phyloP scores from a whole-genome alignment of 768 basidiomycete genomes.

The Collybia sordida region DNA sequence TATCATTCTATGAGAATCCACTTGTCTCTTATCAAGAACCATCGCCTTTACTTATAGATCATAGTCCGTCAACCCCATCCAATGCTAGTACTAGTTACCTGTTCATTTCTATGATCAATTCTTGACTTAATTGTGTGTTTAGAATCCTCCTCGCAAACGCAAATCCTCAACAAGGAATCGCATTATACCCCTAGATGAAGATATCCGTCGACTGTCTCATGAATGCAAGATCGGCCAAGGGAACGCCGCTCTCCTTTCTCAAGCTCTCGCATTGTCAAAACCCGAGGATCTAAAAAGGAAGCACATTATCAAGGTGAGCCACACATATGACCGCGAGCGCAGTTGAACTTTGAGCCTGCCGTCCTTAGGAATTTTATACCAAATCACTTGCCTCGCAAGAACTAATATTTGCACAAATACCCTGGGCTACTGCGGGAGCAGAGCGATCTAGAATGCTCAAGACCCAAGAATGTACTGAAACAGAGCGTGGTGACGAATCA shows the following conservation, averaged over 20 bases:
- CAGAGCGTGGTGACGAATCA: slow-evolving; percentile 26
- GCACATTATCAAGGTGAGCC: slow-evolving; percentile 59
- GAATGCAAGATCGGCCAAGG: slow-evolving; percentile 84
- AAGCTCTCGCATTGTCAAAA: slow-evolving; percentile 67
- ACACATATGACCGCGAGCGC: not conserved
- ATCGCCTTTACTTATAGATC: slow-evolving; percentile 26
- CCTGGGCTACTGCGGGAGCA: slow-evolving; percentile 86
- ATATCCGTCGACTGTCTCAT: slow-evolving; percentile 78
- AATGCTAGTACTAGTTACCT: slow-evolving; percentile 15
- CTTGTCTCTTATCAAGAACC: slow-evolving; percentile 36
- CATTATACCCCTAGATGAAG: slow-evolving; percentile 76
- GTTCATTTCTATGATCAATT: slow-evolving; percentile 7
- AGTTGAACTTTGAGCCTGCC: not conserved
- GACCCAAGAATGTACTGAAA: slow-evolving; percentile 17
- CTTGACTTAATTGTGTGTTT: slow-evolving; percentile 6
- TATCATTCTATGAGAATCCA: slow-evolving; percentile 37
- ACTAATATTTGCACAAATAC: slow-evolving; percentile 82
- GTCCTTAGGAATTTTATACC: slow-evolving; percentile 72
- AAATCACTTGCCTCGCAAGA: slow-evolving; percentile 85
- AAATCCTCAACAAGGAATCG: slow-evolving; percentile 37
- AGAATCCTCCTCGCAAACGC: slow-evolving; percentile 32
- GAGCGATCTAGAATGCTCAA: slow-evolving; percentile 57
- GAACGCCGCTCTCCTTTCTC: slow-evolving; percentile 73
- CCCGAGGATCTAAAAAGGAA: slow-evolving; percentile 68
- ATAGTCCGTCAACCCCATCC: slow-evolving; percentile 21